phyloP scores from a whole-genome alignment of 352 stramenopile species.

The Nothophytophthora sp. region DNA sequence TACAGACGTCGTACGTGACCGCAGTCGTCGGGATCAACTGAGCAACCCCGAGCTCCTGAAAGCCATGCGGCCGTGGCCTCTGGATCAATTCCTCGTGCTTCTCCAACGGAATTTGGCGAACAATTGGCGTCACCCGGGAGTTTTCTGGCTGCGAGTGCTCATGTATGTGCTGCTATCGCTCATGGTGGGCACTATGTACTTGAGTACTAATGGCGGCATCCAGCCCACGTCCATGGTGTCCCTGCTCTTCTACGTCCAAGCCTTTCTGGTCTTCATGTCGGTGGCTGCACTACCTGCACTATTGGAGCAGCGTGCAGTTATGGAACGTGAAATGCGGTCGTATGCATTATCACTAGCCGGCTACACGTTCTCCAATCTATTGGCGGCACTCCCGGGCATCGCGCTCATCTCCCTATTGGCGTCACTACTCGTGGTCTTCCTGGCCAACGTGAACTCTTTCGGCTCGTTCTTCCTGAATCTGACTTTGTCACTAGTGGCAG shows the following conservation, averaged over 20 bases:
- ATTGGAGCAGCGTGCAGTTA: constrained; percentile 84
- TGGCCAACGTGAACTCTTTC: constrained; percentile 44
- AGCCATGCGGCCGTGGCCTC: constrained; percentile 27
- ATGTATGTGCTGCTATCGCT: constrained; percentile 75
- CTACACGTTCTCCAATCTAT: constrained; percentile 63
- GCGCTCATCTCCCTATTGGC: constrained; percentile 47
- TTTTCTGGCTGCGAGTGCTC: constrained; percentile 69
- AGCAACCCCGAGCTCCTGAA: constrained; percentile 14
- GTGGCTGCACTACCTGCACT: constrained; percentile 87
- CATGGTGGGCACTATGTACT: constrained; percentile 76
- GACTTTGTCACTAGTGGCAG: constrained; percentile 57
- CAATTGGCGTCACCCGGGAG: constrained; percentile 64
- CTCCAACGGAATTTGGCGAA: constrained; percentile 61
- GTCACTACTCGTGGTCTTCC: constrained; percentile 37
- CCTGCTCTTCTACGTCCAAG: constrained; percentile 86
- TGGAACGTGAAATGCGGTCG: no score
- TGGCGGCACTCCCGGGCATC: constrained; percentile 62
- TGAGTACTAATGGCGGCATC: constrained; percentile 49
- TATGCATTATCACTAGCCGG: no score
- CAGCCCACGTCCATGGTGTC: constrained; percentile 42
- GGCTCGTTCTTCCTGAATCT: constrained; percentile 53
- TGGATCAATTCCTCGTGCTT: constrained; percentile 45
- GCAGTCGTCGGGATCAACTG: constrained; percentile 19
- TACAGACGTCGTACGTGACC: constrained; percentile 12
- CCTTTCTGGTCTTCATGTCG: constrained; percentile 91